Evolutionary conservation across 257 asterid genomes (phyloP).

Genomic region (Przewalskia tangutica): DNA sequence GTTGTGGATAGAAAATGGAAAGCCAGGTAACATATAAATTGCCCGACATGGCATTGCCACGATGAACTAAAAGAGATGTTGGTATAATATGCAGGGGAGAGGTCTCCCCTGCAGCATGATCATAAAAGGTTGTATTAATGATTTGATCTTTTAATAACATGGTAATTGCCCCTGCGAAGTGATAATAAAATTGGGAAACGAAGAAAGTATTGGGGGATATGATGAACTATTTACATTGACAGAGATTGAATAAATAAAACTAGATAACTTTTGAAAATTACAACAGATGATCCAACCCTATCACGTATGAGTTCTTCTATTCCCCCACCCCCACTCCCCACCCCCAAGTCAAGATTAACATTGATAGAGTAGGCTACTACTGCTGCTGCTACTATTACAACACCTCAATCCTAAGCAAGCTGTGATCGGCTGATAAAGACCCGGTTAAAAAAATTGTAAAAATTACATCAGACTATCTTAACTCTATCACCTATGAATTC

Average conservation of each 20-base stretch:
- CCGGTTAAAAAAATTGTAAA: background rate
- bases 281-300: slow-evolving; percentile 11
- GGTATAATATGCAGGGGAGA: background rate
- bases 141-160: too few species aligned
- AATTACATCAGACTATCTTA: slow-evolving; percentile 12
- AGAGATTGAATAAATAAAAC: background rate
- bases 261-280: background rate
- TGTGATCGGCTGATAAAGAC: background rate
- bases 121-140: background rate
- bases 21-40: background rate
- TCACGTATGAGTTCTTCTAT: slow-evolving; percentile 36
- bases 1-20: background rate
- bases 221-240: background rate
- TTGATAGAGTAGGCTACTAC: background rate
- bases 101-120: background rate
- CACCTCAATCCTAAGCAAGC: background rate
- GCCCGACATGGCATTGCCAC: background rate
- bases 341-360: slow-evolving; percentile 28
- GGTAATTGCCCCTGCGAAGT: too few species aligned
- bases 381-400: background rate
- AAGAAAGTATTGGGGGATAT: background rate
- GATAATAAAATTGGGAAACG: background rate
- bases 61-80: background rate
- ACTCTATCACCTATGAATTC: slow-evolving; percentile 44
- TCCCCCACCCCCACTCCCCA: slow-evolving; percentile 19